A percentile compares a stretch with the other conserved stretches of the same genome.
Evolutionary conservation across 345 rosid species (phyloP).

Genomic region (Psidium friedrichsthalianum): DNA sequence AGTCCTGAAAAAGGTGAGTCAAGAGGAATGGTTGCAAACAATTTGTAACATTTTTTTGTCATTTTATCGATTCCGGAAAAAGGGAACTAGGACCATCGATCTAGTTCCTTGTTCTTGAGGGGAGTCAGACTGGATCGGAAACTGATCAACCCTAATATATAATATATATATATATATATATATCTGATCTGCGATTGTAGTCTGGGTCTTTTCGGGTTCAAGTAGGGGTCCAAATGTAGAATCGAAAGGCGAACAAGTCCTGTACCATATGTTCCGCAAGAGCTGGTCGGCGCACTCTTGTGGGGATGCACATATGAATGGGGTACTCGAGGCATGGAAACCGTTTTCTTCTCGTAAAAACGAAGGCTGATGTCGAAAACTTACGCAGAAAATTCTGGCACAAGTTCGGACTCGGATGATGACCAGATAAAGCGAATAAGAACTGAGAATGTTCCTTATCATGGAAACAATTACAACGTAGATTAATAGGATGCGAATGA

Average conservation of each 20-base stretch:
- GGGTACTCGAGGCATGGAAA: neutral
- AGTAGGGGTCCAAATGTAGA: neutral
- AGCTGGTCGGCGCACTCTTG: neutral
- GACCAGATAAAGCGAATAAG: neutral
- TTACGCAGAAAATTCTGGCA: neutral
- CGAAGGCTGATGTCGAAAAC: neutral
- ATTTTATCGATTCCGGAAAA: too few species aligned
- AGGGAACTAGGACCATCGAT: too few species aligned
- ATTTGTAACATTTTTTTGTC: too few species aligned
- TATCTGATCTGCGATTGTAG: neutral
- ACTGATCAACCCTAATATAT: too few species aligned
- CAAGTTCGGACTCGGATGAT: neutral
- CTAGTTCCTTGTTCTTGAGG: too few species aligned
- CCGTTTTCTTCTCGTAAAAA: neutral
- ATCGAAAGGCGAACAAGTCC: neutral
- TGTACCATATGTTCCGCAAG: neutral
- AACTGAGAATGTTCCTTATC: neutral
- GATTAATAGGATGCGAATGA: neutral
- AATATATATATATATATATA: too few species aligned
- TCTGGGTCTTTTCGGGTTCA: neutral
- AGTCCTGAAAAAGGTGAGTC: too few species aligned
- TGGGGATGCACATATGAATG: neutral
- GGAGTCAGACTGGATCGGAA: too few species aligned
- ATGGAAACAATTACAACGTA: neutral
- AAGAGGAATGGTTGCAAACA: too few species aligned